Evolutionary conservation across 2,329 filamentous ascomycete genomes (phyloP), one percentile per base, ranked within the genome.

Genomic region (Ophiostoma sp.): DNA sequence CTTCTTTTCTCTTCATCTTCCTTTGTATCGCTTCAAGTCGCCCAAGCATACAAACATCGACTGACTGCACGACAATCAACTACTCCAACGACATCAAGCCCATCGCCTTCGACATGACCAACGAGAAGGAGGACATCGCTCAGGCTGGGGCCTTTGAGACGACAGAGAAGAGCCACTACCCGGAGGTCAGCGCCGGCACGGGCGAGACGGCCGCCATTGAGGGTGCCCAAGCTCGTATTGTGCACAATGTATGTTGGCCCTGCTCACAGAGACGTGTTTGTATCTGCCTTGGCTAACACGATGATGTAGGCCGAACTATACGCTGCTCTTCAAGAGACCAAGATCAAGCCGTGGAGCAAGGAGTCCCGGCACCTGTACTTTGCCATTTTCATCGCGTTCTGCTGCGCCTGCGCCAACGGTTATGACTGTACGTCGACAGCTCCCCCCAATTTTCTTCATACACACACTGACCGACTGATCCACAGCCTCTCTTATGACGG

Each of bases 361-460:
- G 71, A 69, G 71, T 72, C 71, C 8, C 25, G 48, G 6, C 36
- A 79, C 31, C 79, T 86, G 61, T 85, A 84, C 78, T 83, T 82
- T 72, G 79, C 82, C 73, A 82, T 86, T 68, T 85, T 85, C 48
- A 76, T 85, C 36, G 79, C 81, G 9, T 85, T 85, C 75, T 84
- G 83, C 78, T 85, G 84, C 74, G 81, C 84, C 52, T 85, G 83
- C 74, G 84, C 84, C 76, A 85, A 85, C 77, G 84, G 84, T 74
- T 86, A 85, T 75, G 84, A 86, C 79, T 82, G 74, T 73, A 48
- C 1, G 74, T 39, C 7, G 9, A 1, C 8, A 11, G 9, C 12
- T 4, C 17, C 19, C 19, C 3, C 3, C 9, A 19, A 45, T 11
- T 8, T 31, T 22, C 7, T 52, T 25, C 7, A n/a, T 11, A 25